Percentiles rank a stretch among this genome's conserved stretches.
phyloP scores from a whole-genome alignment of 179 eudicot species.

The Beta lomatogona region DNA sequence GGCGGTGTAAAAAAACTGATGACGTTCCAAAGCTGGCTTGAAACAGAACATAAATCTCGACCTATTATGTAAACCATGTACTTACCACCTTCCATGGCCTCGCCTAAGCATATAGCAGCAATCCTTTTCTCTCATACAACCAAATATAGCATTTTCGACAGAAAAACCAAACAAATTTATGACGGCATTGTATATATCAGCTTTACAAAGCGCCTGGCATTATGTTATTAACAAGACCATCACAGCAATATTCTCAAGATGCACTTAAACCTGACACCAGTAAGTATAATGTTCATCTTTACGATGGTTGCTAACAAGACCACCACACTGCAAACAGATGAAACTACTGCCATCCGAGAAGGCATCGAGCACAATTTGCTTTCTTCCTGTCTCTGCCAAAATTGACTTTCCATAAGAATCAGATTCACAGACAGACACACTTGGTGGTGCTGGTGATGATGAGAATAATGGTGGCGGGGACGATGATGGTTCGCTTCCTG shows the following conservation, averaged over 20 bases:
- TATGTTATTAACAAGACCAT: no score
- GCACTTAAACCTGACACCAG: slow-evolving; percentile 65
- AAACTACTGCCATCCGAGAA: slow-evolving; percentile 93
- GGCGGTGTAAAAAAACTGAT: no score
- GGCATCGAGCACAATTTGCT: slow-evolving; percentile 82
- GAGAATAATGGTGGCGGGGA: slow-evolving; percentile 24
- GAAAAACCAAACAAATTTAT: neutral
- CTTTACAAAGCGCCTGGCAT: neutral
- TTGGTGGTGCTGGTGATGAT: slow-evolving; percentile 24
- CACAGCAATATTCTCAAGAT: neutral
- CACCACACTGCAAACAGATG: slow-evolving; percentile 90
- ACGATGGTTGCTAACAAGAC: slow-evolving; percentile 77
- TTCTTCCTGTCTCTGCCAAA: slow-evolving; percentile 79
- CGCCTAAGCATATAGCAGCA: neutral
- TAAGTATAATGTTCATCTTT: slow-evolving; percentile 84
- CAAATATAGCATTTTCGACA: neutral
- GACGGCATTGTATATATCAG: neutral
- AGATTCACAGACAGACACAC: slow-evolving; percentile 10
- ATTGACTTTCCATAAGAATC: slow-evolving; percentile 66
- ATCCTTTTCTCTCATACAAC: neutral
- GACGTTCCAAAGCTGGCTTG: no score
- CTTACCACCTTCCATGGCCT: neutral
- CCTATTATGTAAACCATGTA: neutral
- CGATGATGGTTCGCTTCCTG: slow-evolving; percentile 22
- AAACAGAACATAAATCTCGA: neutral